Evolutionary conservation across 345 rosid species (phyloP), one percentile per base, ranked within the genome.

Genomic region (Sonneratia alba): DNA sequence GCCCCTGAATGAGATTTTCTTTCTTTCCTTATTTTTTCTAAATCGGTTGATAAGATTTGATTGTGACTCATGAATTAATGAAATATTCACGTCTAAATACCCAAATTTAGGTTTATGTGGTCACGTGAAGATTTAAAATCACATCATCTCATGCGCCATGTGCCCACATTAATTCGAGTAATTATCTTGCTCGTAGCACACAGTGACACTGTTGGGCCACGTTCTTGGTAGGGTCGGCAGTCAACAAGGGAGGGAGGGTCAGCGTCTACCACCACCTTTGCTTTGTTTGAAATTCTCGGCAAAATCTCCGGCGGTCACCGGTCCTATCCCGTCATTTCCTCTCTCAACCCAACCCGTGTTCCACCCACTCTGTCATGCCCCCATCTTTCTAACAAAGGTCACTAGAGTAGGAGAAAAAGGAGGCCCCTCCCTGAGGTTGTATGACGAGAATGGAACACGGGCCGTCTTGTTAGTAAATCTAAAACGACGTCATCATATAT

Each of bases 141-240:
- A 40, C 9, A 40, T 40, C 15, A 13, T 40, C 11, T 59, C 12
- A 9, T 21, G 22, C 7, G 10, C 36, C 5, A 21, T 56, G 1
- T 21, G 14, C 2, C 14, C 9, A 59, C 3, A 48, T 48, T 12
- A 22, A 59, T 8, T 22, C 1, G 64, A 11, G 24, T 22, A 6
- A 9, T n/a, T 24, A 34, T 22, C 36, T 22, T 59, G 32, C 14
- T 59, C 13, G 64, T 34, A 10, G 32, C 64, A 24, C 51, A 57
- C 64, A 59, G 22, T 22, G 14, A 59, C 22, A 59, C 72, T 70
- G 72, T 70, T 38, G 36, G 36, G 65, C 48, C 72, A 70, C 19
- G 72, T 70, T 11, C 13, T 55, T 70, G 47, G 21, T 40, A 1
- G 71, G 62, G 15, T 0, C 22, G 1, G 8, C 40, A 15, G 71